These are phyloP conservation scores for Lactuca saligna DNA, from an alignment of 129 eudicot genomes.

Conservation along the genomic window DNA sequence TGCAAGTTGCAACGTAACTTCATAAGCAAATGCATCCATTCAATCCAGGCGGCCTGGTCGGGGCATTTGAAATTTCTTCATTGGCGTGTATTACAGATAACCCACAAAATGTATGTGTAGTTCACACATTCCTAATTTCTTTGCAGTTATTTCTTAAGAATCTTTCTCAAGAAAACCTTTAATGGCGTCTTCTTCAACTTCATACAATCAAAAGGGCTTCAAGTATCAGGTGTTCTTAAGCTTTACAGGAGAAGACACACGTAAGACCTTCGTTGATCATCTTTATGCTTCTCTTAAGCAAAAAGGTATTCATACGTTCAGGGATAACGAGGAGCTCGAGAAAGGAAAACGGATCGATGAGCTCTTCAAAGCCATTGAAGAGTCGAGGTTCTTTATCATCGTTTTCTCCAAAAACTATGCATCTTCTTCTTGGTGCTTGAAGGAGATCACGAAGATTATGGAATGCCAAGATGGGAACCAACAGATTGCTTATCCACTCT, in stretches of 20 bases:
- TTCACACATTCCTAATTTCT: not conserved
- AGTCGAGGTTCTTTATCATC: not conserved
- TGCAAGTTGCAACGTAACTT: no score
- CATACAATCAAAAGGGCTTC: not conserved
- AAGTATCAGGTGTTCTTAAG: not conserved
- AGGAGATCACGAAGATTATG: not conserved
- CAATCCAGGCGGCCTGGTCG: no score
- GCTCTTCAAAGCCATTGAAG: not conserved
- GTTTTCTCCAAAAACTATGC: not conserved
- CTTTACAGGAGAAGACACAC: not conserved
- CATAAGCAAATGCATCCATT: no score
- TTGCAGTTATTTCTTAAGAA: not conserved
- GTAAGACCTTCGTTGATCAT: not conserved
- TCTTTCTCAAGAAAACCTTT: not conserved
- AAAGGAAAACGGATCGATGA: not conserved
- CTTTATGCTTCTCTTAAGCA: not conserved
- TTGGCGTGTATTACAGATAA: no score
- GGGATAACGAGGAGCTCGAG: not conserved
- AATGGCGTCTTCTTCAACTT: not conserved
- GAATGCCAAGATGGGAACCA: not conserved
- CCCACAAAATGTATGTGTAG: not conserved
- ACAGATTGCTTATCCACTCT: not conserved
- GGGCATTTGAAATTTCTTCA: no score
- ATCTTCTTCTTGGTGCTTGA: not conserved
- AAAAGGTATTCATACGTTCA: not conserved